phyloP scores from a whole-genome alignment of 2,329 filamentous ascomycete genomes.

The Colletotrichum tanaceti region DNA sequence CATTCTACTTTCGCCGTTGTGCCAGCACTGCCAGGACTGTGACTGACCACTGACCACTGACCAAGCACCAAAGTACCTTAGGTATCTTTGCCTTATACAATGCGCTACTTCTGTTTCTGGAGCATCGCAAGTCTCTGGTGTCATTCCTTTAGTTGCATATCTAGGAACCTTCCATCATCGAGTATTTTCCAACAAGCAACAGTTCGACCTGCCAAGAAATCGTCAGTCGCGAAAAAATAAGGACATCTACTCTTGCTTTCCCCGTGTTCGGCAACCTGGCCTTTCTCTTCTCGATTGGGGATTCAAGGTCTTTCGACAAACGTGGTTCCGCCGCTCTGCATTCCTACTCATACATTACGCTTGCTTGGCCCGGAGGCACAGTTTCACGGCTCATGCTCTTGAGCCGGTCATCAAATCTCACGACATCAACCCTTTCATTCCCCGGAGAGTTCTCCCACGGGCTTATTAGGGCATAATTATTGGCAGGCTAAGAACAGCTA shows the following conservation, averaged over 20 bases:
- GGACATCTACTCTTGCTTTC: background rate
- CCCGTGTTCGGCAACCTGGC: background rate
- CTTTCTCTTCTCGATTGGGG: background rate
- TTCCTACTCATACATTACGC: background rate
- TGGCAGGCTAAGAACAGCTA: background rate
- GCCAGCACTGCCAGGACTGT: too few species aligned
- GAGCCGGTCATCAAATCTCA: background rate
- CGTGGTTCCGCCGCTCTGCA: background rate
- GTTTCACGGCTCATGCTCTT: background rate
- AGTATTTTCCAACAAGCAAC: background rate
- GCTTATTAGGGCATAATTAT: slow-evolving; percentile 2
- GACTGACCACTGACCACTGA: too few species aligned
- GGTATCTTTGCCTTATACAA: background rate
- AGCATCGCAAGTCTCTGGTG: background rate
- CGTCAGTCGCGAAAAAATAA: background rate
- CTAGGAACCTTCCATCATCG: background rate
- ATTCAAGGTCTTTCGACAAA: background rate
- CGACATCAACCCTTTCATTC: background rate
- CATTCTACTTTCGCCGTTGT: too few species aligned
- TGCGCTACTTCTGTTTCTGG: background rate
- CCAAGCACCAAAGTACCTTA: too few species aligned
- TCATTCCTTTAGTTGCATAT: slow-evolving; percentile 6
- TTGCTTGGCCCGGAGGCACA: background rate
- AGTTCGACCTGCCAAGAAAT: background rate
- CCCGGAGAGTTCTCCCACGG: background rate